Evolutionary conservation across 2,329 filamentous ascomycete species (phyloP), one percentile per base, ranked within the genome.

Genomic region (Chalaropsis thielavioides): DNA sequence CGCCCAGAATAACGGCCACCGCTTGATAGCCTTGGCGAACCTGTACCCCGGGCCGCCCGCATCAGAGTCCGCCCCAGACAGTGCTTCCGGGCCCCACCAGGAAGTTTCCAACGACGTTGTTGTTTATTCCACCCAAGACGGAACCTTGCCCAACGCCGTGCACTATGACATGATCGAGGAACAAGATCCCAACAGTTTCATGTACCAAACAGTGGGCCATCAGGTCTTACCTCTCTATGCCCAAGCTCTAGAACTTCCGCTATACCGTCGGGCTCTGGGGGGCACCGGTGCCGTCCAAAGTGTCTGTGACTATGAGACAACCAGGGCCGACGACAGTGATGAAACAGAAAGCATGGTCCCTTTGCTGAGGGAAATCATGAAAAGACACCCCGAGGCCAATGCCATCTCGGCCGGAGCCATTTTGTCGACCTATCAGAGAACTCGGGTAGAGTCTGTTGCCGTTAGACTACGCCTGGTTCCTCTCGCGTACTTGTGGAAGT

Each of bases 141-240:
- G 49, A 56, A 62, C 58, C 17, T 68, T 40, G 54, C 56, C 61
- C 3, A 49, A 65, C 8, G 24, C n/a, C 11, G 58, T 66, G 17
- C 35, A 64, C 5, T 43, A 65, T 43, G 64, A 67, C 19, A 65
- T 46, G 19, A 67, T 63, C 10, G 67, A 68, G 56, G 73, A 78
- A 59, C 73, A 71, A 60, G 77, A 97, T 74, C 81, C 95, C 70
- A 90, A 99, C 75, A 96, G 92, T 77, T 97, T 94, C 84, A 99
- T 99, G 94, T 99, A 97, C 79, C 94, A 99, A 78, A 99, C 94
- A 2, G 89, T 96, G 67, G 94, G 94, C 13, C 90, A 97, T 75
- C 81, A 84, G 66, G 79, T 96, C 19, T 87, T 97, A 66, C 90
- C 92, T 1, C 81, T 96, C 17, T 97, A 96, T 73, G 85, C 86